phyloP scores from a whole-genome alignment of 106 monocot genomes.

The Narthecium ossifragum region DNA sequence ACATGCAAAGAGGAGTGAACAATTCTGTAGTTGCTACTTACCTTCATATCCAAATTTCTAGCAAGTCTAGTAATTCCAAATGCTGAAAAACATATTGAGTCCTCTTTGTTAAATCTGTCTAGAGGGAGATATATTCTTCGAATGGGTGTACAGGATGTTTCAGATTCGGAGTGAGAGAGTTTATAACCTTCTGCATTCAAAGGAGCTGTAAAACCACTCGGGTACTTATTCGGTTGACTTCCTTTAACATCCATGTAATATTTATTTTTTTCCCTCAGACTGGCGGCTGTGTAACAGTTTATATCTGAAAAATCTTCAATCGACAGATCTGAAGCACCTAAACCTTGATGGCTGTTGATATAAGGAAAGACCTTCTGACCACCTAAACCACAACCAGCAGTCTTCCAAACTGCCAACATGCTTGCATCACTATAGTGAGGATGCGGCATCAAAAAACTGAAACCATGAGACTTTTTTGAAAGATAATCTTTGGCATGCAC shows the following conservation, averaged over 20 bases:
- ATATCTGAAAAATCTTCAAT: conserved; percentile 3
- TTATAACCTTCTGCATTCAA: conserved; percentile 9
- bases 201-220: conserved; percentile 33
- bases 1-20: conserved; percentile 53
- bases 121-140: conserved; percentile 69
- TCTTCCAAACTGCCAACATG: conserved; percentile 41
- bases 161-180: conserved; percentile 6
- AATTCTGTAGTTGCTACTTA: conserved; percentile 30
- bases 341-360: conserved; percentile 7
- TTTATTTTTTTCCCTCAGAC: conserved; percentile 18
- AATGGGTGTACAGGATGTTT: conserved; percentile 12
- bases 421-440: conserved; percentile 25
- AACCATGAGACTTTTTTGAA: conserved; percentile 17
- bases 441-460: conserved; percentile 1
- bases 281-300: conserved; percentile 4
- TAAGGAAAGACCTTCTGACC: conserved; percentile 20
- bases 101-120: conserved; percentile 28
- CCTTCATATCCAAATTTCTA: conserved; percentile 15
- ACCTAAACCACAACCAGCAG: conserved; percentile 59
- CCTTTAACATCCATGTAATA: conserved; percentile 12
- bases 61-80: conserved; percentile 70
- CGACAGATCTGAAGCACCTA: conserved; percentile 1
- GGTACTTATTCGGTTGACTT: conserved; percentile 3
- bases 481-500: conserved; percentile 35
- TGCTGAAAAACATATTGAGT: conserved; percentile 57